Base-by-base conservation (phyloP, 768 basidiomycete species). In the Rhodotorula sphaerocarpa region DNA sequence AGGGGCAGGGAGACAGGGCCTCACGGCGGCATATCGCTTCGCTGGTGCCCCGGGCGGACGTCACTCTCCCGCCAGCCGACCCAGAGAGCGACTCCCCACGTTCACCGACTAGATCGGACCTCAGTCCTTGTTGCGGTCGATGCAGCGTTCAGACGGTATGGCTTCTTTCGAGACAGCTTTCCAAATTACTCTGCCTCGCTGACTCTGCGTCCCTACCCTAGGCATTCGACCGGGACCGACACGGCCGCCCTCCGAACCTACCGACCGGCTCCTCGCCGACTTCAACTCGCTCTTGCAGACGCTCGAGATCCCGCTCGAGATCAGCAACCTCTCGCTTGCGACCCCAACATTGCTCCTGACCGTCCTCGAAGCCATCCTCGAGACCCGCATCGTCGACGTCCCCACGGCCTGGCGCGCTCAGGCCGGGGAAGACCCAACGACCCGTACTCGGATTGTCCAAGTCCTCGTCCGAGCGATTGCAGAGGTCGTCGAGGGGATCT, bases 341-440 rank as follows among this genome's bases (percentile, higher is more conserved):
- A 65, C 64, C 2, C 64, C 64, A 0, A 57, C 59, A 14, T 50
- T 65, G n/a, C 43, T 65, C 16, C 43, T 61, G 33, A 59, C 53
- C 28, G n/a, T 55, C 16, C 53, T 66, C 53, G 65, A 66, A 46
- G 52, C 56, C 1, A 23, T 62, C 3, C 47, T 66, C 41, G 65
- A 55, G 36, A 62, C 65, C 6, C 65, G 65, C 43, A 36, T 66
- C 48, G 21, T 34, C 2, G 57, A 64, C 18, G 57, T 59, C 0
- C 57, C 46, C 20, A 47, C 58, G 3, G 53, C 28, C 1, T 50
- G 48, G 53, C 33, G 61, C 2, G 55, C 31, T 11, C 50, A 53
- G 52, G 52, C 20, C 33, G 5, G 7, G 39, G 5, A 14, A 25
- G 48, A 50, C 21, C 31, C 28, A 21, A 1, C 1, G 10, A 34